Percentiles rank a stretch among this genome's conserved stretches.
Conservation (phyloP, 1,284 basidiomycete species). For the Pisolithus thermaeus region DNA sequence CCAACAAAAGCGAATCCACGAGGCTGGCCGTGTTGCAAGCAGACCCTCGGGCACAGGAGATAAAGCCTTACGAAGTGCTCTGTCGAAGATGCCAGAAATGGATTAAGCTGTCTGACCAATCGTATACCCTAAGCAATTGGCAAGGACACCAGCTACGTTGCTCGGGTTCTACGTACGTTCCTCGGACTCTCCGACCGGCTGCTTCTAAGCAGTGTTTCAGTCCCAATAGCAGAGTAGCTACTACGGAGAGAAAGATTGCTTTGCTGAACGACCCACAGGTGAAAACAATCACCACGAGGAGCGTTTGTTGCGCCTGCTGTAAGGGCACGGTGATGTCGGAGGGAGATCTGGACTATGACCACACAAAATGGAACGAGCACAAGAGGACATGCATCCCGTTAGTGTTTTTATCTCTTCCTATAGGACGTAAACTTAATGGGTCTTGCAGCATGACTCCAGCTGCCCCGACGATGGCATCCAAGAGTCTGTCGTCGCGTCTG, state of each 20-base stretch:
- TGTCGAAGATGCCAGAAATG: constrained; percentile 58
- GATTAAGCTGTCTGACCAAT: constrained; percentile 42
- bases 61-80: constrained; percentile 45
- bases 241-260: constrained; percentile 51
- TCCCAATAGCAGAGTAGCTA: constrained; percentile 50
- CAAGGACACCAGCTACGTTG: constrained; percentile 43
- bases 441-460: constrained; percentile 13
- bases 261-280: constrained; percentile 58
- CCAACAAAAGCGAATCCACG: constrained; percentile 35
- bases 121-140: constrained; percentile 50
- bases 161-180: constrained; percentile 34
- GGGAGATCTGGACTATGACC: constrained; percentile 48
- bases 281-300: constrained; percentile 37
- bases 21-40: constrained; percentile 45
- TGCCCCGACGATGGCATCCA: constrained; percentile 16
- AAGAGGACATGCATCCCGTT: constrained; percentile 43
- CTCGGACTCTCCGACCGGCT: constrained; percentile 6
- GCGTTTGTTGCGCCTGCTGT: constrained; percentile 50
- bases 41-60: constrained; percentile 45
- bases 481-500: constrained; percentile 12
- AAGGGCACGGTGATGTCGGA: constrained; percentile 35
- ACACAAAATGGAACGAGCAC: constrained; percentile 55
- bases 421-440: constrained; percentile 5
- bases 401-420: constrained; percentile 3
- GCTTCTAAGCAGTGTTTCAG: constrained; percentile 28